phyloP scores from a whole-genome alignment of 768 basidiomycete species.

The Boletus rubroflammeus region DNA sequence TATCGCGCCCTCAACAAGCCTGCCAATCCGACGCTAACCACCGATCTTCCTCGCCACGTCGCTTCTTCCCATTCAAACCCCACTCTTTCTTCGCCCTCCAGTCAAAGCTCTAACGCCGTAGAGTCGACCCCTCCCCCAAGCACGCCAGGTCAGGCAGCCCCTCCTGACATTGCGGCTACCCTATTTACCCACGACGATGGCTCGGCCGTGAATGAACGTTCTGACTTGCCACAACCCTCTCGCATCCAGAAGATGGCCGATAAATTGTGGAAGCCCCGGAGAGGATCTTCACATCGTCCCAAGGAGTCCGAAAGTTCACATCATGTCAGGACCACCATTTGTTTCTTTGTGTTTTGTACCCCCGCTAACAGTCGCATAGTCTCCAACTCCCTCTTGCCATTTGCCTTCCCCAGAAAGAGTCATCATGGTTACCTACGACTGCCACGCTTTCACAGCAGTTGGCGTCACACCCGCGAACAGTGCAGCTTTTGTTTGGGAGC shows the following conservation, averaged over 20 bases:
- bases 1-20: constrained; percentile 20
- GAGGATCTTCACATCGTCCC: constrained; percentile 28
- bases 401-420: constrained; percentile 31
- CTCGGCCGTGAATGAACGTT: constrained; percentile 27
- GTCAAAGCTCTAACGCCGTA: constrained; percentile 56
- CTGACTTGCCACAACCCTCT: constrained; percentile 27
- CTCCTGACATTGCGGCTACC: constrained; percentile 38
- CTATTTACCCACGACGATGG: constrained; percentile 39
- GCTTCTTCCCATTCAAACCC: constrained; percentile 46
- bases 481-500: constrained; percentile 71
- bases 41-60: constrained; percentile 33
- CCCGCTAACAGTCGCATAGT: constrained; percentile 21
- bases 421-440: constrained; percentile 73
- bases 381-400: constrained; percentile 29
- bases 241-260: constrained; percentile 34
- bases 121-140: constrained; percentile 71
- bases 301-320: constrained; percentile 28
- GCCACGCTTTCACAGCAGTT: constrained; percentile 70
- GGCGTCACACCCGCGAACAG: constrained; percentile 64
- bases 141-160: constrained; percentile 53
- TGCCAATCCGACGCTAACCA: constrained; percentile 33
- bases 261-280: constrained; percentile 25
- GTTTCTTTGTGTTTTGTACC: constrained; percentile 1
- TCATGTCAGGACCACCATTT: constrained; percentile 13
- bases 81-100: constrained; percentile 67